Base-by-base conservation (phyloP, 2,329 filamentous ascomycete genomes). In the Teratosphaeria viscida region DNA sequence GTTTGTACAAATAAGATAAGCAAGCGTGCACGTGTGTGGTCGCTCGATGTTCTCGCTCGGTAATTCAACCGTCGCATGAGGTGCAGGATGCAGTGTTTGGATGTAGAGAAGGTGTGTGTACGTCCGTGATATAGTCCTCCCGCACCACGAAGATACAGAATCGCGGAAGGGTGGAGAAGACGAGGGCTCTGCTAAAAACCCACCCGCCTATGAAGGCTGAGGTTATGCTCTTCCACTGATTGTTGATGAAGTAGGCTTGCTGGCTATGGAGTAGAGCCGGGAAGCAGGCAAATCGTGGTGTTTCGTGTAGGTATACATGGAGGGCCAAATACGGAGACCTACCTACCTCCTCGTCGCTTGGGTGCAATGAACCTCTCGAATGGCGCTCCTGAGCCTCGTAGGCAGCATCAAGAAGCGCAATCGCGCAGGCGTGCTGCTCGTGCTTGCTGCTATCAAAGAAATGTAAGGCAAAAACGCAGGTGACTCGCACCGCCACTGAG, bases 231-330 rank as follows among this genome's bases (percentile, higher is more conserved):
- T 79, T 70, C 77, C 77, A 79, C 77, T 74, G 72, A 74, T 75
- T 49, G 12, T 49, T 71, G 74, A 73, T 73, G 72, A 76, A 77
- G 75, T 78, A 78, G 74, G 75, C 77, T 75, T 72, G 74, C 72
- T 75, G 75, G 72, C 75, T 78, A 76, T 66, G 70, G 67, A 64
- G 71, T 59, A 60, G 71, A 75, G 72, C 73, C 76, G 72, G 70
- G 74, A 72, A 76, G 77, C 76, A 79, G 77, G 76, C 77, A 79
- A 77, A 75, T 73, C 75, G 77, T 79, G 77, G 77, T 61, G 54
- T 63, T 54, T 39, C 37, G n/a, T 61, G 34, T 49, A 19, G 6
- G 16, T 23, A 4, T 49, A 23, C 11, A n/a, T 10, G 12, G 14
- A 43, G 5, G 37, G 12, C 16, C 11, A 14, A 14, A 12, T 43